phyloP scores from a whole-genome alignment of 139 green algal genomes.

The Closterium sp. region DNA sequence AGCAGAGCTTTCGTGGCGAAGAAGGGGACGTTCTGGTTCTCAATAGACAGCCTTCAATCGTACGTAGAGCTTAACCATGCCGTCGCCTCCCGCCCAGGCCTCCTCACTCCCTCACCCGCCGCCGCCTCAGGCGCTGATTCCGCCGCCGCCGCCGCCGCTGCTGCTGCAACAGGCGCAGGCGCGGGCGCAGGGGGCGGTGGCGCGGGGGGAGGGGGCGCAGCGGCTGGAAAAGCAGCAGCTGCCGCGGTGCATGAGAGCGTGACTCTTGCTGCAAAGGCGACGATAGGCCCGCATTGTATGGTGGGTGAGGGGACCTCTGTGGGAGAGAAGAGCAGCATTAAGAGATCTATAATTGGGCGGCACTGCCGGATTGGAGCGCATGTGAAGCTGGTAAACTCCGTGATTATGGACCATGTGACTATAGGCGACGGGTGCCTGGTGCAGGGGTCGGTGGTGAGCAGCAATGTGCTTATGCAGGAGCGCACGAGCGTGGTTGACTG shows the following conservation, averaged over 20 bases:
- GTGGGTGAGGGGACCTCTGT: slow-evolving; percentile 68
- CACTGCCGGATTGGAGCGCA: slow-evolving; percentile 71
- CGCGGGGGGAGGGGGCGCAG: neutral
- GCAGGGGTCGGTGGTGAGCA: slow-evolving; percentile 77
- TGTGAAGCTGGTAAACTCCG: slow-evolving; percentile 76
- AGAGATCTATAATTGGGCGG: slow-evolving; percentile 75
- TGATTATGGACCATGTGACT: slow-evolving; percentile 72
- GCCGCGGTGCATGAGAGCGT: neutral
- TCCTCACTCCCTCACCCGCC: neutral
- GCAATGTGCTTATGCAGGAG: slow-evolving; percentile 56
- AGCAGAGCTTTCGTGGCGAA: neutral
- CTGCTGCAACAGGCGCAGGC: neutral
- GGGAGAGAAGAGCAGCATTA: slow-evolving; percentile 83
- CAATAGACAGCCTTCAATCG: neutral
- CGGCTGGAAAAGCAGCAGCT: neutral
- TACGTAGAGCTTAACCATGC: neutral
- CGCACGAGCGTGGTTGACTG: slow-evolving; percentile 69
- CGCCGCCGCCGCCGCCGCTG: neutral
- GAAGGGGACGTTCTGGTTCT: neutral
- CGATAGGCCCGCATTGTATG: slow-evolving; percentile 63
- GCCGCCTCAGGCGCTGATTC: neutral
- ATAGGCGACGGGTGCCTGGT: slow-evolving; percentile 72
- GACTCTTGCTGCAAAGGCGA: slow-evolving; percentile 18
- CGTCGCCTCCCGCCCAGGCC: neutral
- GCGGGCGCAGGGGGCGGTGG: neutral